phyloP scores from a whole-genome alignment of 306 rosid species.

The Notholithocarpus densiflorus region DNA sequence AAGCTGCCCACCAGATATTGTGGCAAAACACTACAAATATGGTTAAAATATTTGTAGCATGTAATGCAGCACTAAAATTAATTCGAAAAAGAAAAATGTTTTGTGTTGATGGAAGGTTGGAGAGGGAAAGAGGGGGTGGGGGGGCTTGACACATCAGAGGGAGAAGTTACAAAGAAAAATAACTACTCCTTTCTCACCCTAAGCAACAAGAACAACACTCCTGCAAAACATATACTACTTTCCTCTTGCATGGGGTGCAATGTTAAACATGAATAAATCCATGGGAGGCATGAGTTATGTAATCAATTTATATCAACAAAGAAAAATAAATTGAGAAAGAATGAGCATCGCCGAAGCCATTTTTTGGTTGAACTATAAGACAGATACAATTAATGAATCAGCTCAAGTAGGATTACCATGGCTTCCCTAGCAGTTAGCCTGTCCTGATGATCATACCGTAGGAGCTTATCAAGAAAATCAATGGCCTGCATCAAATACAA shows the following conservation, averaged over 20 bases:
- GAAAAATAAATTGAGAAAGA: background rate
- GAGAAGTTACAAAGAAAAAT: no score
- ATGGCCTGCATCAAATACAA: conserved; percentile 59
- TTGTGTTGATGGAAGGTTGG: no score
- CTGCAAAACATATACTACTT: background rate
- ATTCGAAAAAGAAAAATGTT: no score
- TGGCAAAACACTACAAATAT: no score
- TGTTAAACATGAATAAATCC: background rate
- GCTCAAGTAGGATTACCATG: conserved; percentile 53
- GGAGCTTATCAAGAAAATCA: conserved; percentile 97
- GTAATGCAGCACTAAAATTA: no score
- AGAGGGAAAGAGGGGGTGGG: no score
- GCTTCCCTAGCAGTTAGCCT: conserved; percentile 96
- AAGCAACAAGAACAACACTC: background rate
- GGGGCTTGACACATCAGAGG: no score
- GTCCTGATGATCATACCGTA: conserved; percentile 94
- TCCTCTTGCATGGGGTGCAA: background rate
- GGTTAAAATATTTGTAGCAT: no score
- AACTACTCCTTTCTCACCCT: no score
- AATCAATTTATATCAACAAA: background rate
- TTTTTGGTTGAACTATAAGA: background rate
- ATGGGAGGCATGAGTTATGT: background rate
- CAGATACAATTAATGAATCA: conserved; percentile 1
- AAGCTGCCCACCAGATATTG: no score
- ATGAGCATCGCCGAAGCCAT: background rate